Evolutionary conservation across 2,329 filamentous ascomycete genomes (phyloP).

Genomic region (Apiospora rasikravindrae): DNA sequence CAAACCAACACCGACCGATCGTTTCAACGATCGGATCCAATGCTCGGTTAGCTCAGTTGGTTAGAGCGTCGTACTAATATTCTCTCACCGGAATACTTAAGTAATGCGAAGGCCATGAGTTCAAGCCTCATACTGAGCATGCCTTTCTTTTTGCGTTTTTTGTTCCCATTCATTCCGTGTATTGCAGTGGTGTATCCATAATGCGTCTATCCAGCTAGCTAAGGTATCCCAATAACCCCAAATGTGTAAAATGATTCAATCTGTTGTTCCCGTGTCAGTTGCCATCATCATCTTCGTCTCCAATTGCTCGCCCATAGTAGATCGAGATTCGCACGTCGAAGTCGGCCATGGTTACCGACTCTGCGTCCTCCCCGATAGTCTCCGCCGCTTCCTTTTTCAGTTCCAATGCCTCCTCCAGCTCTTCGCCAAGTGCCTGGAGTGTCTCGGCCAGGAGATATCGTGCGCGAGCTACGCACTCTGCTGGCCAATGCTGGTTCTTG

Average conservation of each 20-base stretch:
- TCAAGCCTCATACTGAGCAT: slow-evolving; percentile 22
- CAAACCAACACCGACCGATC: slow-evolving; percentile 16
- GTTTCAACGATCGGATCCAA: not conserved
- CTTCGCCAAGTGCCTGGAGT: not conserved
- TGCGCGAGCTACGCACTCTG: not conserved
- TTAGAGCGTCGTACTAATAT: slow-evolving; percentile 22
- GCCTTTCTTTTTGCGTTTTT: not conserved
- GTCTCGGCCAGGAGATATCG: not conserved
- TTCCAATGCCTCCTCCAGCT: not conserved
- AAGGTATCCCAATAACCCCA: no score
- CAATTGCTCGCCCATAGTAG: not conserved
- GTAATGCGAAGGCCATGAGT: slow-evolving; percentile 22
- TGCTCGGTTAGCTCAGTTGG: slow-evolving; percentile 22
- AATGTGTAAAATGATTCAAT: no score
- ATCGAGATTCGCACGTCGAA: slow-evolving; percentile 6
- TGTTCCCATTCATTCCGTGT: not conserved
- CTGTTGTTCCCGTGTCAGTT: no score
- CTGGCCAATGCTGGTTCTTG: not conserved
- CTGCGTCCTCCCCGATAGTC: not conserved
- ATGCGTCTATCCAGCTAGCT: no score
- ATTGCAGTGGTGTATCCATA: no score
- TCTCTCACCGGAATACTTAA: not conserved
- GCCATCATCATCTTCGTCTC: not conserved
- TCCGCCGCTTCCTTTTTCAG: not conserved
- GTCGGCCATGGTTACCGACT: not conserved